A percentile compares a stretch with the other conserved stretches of the same genome.
Evolutionary conservation across 306 rosid genomes (phyloP).

Genomic region (Cucurbita moschata): DNA sequence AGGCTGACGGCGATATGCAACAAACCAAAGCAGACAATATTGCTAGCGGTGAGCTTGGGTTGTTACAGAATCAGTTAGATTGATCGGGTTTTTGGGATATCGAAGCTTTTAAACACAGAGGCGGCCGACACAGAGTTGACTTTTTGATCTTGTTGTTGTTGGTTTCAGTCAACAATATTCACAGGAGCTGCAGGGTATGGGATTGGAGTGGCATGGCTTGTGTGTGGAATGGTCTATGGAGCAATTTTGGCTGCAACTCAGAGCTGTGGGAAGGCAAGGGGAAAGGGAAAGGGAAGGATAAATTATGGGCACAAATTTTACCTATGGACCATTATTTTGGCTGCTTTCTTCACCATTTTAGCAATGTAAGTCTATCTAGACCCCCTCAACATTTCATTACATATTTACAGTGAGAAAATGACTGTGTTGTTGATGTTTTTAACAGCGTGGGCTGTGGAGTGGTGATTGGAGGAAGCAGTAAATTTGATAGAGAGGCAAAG

Average conservation of each 20-base stretch:
- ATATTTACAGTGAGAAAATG: too few relatives aligned
- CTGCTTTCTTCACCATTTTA: slow-evolving; percentile 24
- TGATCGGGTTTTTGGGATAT: not conserved
- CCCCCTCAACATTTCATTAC: too few relatives aligned
- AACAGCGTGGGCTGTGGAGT: slow-evolving; percentile 45
- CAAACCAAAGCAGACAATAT: too few relatives aligned
- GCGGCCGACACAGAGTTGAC: not conserved
- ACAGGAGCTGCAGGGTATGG: slow-evolving; percentile 63
- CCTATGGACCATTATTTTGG: slow-evolving; percentile 22
- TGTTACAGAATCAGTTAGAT: not conserved
- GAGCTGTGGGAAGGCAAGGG: slow-evolving; percentile 14
- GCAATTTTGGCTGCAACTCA: slow-evolving; percentile 10
- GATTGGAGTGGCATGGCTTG: slow-evolving; percentile 42
- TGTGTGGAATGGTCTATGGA: slow-evolving; percentile 52
- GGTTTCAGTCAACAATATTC: slow-evolving; percentile 49
- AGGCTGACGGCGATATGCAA: too few relatives aligned
- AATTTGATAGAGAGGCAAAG: slow-evolving; percentile 32
- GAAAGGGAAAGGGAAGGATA: slow-evolving; percentile 12
- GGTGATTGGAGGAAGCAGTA: slow-evolving; percentile 38
- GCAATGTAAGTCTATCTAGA: slow-evolving; percentile 34
- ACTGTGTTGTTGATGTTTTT: not conserved
- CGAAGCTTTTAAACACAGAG: not conserved
- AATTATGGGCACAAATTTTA: slow-evolving; percentile 15
- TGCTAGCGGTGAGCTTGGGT: too few relatives aligned
- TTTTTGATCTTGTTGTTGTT: not conserved